Percentiles rank a stretch among this genome's conserved stretches.
Conservation (phyloP, 1,139 yeast genomes). For the Suhomyces atakaporum region DNA sequence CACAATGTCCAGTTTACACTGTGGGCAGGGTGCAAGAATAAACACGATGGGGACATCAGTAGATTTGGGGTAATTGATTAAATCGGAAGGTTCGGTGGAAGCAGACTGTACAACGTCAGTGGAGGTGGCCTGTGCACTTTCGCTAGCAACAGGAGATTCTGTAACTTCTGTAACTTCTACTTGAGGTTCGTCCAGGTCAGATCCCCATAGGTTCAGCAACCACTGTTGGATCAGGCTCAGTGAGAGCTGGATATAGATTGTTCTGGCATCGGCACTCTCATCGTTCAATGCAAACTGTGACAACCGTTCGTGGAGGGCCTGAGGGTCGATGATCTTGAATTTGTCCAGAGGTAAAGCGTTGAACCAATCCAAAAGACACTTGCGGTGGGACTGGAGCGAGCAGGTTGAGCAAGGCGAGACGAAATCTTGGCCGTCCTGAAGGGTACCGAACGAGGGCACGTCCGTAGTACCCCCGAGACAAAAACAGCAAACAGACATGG, state of each 20-base stretch:
- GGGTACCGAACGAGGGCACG: constrained; percentile 44
- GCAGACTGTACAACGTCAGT: neutral
- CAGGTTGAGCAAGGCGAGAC: constrained; percentile 47
- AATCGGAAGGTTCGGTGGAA: too few relatives aligned
- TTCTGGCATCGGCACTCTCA: too few relatives aligned
- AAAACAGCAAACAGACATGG: constrained; percentile 32
- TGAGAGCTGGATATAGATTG: too few relatives aligned
- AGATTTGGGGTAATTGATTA: too few relatives aligned
- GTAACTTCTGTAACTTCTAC: neutral
- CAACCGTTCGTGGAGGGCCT: constrained; percentile 9
- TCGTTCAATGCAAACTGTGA: too few relatives aligned
- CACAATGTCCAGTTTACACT: constrained; percentile 42
- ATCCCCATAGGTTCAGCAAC: too few relatives aligned
- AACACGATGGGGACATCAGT: constrained; percentile 23
- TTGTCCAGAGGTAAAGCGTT: constrained; percentile 38
- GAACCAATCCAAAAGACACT: constrained; percentile 49
- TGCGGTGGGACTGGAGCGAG: constrained; percentile 39
- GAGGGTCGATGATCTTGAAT: constrained; percentile 23
- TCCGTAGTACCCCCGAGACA: constrained; percentile 45
- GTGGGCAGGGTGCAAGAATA: constrained; percentile 44
- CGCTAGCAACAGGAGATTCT: too few relatives aligned
- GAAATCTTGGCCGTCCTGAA: constrained; percentile 41
- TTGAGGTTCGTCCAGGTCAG: too few relatives aligned
- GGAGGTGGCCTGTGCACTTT: neutral
- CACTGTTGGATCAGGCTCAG: too few relatives aligned